Evolutionary conservation across 257 asterid genomes (phyloP).

Genomic region (Linderniella brevidens): DNA sequence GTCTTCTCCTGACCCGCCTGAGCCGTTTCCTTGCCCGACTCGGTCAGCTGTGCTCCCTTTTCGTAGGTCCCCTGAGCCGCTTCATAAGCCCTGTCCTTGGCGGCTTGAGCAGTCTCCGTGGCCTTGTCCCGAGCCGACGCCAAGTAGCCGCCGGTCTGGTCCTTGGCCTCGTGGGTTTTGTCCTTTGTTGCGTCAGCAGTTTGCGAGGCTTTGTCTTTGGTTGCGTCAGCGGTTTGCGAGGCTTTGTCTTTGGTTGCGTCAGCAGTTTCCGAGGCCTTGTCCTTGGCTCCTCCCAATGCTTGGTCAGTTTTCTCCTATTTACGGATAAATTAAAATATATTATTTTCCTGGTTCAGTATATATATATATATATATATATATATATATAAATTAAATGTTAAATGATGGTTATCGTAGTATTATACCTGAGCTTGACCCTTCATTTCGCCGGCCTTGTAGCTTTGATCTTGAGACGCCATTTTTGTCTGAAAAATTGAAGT

Average conservation of each 20-base stretch:
- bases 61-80: constrained; percentile 55
- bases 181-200: constrained; percentile 17
- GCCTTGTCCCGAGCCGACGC: constrained; percentile 17
- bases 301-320: constrained; percentile 64
- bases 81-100: constrained; percentile 32
- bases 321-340: no score
- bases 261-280: no score
- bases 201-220: constrained; percentile 27
- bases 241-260: no score
- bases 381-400: no score
- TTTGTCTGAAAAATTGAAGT: neutral
- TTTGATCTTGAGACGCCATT: constrained; percentile 55
- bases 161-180: constrained; percentile 19
- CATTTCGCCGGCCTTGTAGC: constrained; percentile 65
- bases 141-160: constrained; percentile 13
- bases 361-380: no score
- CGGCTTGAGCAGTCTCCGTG: constrained; percentile 4
- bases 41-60: constrained; percentile 39
- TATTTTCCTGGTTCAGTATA: no score
- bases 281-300: constrained; percentile 18
- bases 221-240: no score
- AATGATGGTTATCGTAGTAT: no score
- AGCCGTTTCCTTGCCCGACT: constrained; percentile 45
- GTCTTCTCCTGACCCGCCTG: constrained; percentile 57
- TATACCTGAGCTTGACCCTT: constrained; percentile 64